Evolutionary conservation across 2,329 filamentous ascomycete genomes (phyloP), one percentile per base, ranked within the genome.

Genomic region (Botrytis fragariae): DNA sequence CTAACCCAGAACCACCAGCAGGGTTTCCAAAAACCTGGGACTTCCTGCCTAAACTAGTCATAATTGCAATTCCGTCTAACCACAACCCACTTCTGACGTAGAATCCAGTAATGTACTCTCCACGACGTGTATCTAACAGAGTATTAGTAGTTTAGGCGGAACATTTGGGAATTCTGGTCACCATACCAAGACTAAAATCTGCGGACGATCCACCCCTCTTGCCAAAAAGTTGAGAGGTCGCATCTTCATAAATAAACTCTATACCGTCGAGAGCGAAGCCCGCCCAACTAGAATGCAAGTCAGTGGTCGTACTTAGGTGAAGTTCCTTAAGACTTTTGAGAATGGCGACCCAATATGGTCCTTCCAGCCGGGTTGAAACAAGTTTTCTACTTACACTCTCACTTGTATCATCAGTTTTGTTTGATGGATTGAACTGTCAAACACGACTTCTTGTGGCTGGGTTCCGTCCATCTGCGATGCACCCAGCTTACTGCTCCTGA

Each of bases 191-290:
- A 25, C 92, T 87, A 83, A 97, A 97, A 63, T 90, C 88, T 4
- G 89, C 90, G 37, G 87, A 83, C 75, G 91, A 91, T 12, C 91
- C 92, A 20, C 92, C 92, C 72, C 88, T 86, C 79, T 93, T 95
- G 59, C 96, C 96, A 84, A 99, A 97, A 5, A 98, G 82, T 80
- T 98, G 94, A 72, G 87, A 92, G 1, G 93, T 92, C 25, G 89
- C 87, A 81, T 98, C 94, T 79, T 98, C 95, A 80, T 97, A 98
- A 74, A 93, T 86, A 82, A 99, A 98, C 81, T 98, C 95, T 32
- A 99, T 82, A 0, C 96, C 96, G 81, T 97, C 92, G 20, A 98
- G 80, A 6, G 91, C 91, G 74, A 86, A 85, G 2, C 93, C 94
- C 32, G 71, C 54, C 71, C 71, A 72, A 29, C 71, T 72, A 61